Conservation (phyloP, 2,329 filamentous ascomycete genomes). For the Fusarium luffae region DNA sequence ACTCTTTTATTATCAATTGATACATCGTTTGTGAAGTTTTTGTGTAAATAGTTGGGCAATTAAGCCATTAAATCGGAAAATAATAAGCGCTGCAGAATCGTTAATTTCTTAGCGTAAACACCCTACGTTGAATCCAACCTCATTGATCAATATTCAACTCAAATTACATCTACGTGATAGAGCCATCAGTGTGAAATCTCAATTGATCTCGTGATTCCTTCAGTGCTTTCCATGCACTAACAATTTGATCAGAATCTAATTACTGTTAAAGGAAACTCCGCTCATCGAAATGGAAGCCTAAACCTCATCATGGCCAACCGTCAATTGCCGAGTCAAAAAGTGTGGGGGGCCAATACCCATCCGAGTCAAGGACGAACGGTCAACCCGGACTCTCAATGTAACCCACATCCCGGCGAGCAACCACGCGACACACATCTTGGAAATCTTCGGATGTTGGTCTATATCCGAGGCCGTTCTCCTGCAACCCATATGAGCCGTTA, state of each 20-base stretch:
- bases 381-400: slow-evolving; percentile 5
- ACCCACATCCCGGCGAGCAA: slow-evolving; percentile 3
- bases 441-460: slow-evolving; percentile 12
- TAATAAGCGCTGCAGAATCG: no score
- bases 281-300: not conserved
- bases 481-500: not conserved
- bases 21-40: no score
- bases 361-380: slow-evolving; percentile 7
- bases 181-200: no score
- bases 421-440: slow-evolving; percentile 6
- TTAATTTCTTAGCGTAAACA: no score
- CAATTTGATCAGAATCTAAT: not conserved
- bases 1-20: not conserved
- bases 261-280: not conserved
- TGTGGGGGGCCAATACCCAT: not conserved
- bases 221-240: no score
- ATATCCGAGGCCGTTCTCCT: not conserved
- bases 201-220: not conserved
- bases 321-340: slow-evolving; percentile 16
- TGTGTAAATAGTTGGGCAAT: no score
- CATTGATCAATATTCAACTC: no score
- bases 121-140: no score
- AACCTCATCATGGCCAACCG: not conserved
- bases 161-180: no score
- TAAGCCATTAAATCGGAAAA: no score